A percentile compares a stretch with the other conserved stretches of the same genome.
These are phyloP conservation scores for Phytophthora megakarya DNA, from an alignment of 352 stramenopile species.

Conservation along the genomic window DNA sequence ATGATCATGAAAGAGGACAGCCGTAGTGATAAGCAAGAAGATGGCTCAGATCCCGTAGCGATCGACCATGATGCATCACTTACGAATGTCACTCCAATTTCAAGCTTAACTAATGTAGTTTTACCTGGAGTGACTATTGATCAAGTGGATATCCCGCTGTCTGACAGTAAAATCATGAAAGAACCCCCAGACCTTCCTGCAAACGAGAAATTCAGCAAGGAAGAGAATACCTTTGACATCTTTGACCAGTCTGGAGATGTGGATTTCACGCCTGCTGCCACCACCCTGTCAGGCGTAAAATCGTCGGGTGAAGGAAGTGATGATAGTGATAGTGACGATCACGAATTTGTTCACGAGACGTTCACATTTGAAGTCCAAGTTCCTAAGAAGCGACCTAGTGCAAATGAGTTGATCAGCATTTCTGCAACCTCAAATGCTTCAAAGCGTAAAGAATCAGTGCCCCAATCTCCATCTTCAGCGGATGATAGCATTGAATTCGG, in stretches of 20 bases:
- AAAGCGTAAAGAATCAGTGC: conserved; percentile 11
- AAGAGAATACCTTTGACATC: conserved; percentile 31
- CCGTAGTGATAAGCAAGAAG: background rate
- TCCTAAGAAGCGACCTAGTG: conserved; percentile 27
- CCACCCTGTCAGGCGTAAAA: conserved; percentile 1
- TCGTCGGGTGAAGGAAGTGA: background rate
- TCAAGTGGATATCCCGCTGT: background rate
- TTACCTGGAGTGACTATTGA: background rate
- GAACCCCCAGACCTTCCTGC: background rate
- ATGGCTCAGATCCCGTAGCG: background rate
- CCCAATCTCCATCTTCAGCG: conserved; percentile 11
- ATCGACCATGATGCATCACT: background rate
- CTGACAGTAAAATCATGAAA: background rate
- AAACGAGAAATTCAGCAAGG: background rate
- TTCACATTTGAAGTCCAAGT: conserved; percentile 67
- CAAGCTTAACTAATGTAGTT: conserved; percentile 1
- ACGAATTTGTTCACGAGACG: too few relatives aligned
- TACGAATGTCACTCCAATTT: background rate
- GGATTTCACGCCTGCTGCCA: conserved; percentile 31
- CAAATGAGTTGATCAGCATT: background rate
- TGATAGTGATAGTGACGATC: too few relatives aligned
- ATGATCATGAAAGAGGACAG: background rate
- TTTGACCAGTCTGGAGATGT: conserved; percentile 44
- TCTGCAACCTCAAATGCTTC: background rate
- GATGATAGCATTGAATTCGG: conserved; percentile 35